These are phyloP conservation scores for Herpetospermum pedunculosum DNA, from an alignment of 306 rosid genomes.

Conservation along the genomic window DNA sequence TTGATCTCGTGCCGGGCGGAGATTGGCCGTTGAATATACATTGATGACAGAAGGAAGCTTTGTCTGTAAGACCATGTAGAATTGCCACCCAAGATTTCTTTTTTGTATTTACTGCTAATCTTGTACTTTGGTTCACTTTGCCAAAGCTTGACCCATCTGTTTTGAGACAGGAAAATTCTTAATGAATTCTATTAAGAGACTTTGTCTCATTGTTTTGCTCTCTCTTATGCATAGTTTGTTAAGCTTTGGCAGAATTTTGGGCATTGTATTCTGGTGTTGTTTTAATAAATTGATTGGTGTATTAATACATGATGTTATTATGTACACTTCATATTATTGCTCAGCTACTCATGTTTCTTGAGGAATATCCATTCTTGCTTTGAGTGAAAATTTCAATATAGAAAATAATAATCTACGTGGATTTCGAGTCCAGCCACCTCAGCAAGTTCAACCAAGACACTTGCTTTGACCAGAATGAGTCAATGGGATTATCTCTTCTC, in stretches of 20 bases:
- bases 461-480: not conserved
- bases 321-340: not conserved
- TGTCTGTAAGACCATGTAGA: conserved; percentile 12
- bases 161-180: not conserved
- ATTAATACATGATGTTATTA: not conserved
- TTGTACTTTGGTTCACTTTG: conserved; percentile 4
- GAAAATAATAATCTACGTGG: not conserved
- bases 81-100: conserved; percentile 12
- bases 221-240: not conserved
- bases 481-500: not conserved
- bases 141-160: not conserved
- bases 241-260: not conserved
- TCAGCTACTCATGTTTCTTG: not conserved
- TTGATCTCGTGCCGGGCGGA: not conserved
- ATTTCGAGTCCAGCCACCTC: not conserved
- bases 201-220: conserved; percentile 4
- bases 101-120: conserved; percentile 6
- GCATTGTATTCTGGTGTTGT: not conserved
- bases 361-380: not conserved
- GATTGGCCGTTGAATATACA: conserved; percentile 7
- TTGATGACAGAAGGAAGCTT: conserved; percentile 7
- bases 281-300: not conserved
- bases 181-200: not conserved
- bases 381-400: not conserved
- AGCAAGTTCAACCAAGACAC: not conserved